These are phyloP conservation scores for Cladosporium sp. DNA, from an alignment of 2,329 filamentous ascomycete species.

Conservation along the genomic window DNA sequence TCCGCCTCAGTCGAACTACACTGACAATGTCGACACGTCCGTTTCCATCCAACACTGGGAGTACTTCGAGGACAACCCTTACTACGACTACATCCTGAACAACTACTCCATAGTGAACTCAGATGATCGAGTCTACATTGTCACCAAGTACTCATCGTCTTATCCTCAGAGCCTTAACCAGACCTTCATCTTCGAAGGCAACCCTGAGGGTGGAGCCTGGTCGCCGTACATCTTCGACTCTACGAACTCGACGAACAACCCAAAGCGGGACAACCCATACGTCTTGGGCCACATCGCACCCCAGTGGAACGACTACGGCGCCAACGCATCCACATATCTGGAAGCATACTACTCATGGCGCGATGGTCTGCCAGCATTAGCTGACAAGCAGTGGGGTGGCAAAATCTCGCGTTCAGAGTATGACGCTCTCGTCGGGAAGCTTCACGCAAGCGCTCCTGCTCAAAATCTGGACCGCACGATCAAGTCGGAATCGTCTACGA, in stretches of 20 bases:
- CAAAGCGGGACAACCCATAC: constrained; percentile 39
- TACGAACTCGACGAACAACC: constrained; percentile 51
- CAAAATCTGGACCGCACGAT: constrained; percentile 53
- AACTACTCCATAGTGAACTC: constrained; percentile 56
- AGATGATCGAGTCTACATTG: constrained; percentile 55
- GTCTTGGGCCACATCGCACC: constrained; percentile 53
- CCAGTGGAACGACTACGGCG: constrained; percentile 58
- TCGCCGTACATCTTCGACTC: constrained; percentile 54
- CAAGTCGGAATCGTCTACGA: constrained; percentile 38
- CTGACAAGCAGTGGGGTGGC: constrained; percentile 56
- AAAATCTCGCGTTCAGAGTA: constrained; percentile 46
- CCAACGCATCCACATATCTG: constrained; percentile 52
- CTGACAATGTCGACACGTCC: constrained; percentile 44
- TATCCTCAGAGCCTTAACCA: constrained; percentile 52
- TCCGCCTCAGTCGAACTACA: constrained; percentile 41
- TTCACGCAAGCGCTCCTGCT: constrained; percentile 46
- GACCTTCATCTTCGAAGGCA: constrained; percentile 49
- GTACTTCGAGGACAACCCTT: constrained; percentile 54
- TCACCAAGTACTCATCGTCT: constrained; percentile 50
- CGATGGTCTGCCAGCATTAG: constrained; percentile 53
- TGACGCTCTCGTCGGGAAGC: constrained; percentile 37
- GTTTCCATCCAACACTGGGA: constrained; percentile 59
- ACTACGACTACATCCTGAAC: constrained; percentile 45
- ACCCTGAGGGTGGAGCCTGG: constrained; percentile 47
- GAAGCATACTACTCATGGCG: constrained; percentile 56